Conservation (phyloP, 352 stramenopile species). For the Phytophthora quininea region DNA sequence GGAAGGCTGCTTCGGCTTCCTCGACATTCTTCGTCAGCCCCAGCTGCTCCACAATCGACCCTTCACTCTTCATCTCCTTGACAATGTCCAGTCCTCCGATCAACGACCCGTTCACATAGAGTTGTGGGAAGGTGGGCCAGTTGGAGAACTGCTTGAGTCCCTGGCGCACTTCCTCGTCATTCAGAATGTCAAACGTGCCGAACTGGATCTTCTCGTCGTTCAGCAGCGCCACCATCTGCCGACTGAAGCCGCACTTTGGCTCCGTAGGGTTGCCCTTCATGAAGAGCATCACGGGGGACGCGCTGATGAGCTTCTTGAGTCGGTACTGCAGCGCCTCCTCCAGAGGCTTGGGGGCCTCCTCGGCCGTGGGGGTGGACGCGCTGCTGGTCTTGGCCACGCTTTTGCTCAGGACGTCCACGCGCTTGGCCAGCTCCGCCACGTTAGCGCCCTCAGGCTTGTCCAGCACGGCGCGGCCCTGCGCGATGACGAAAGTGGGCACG, state of each 20-base stretch:
- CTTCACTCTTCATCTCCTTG: slow-evolving; percentile 94
- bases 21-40: slow-evolving; percentile 76
- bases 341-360: slow-evolving; percentile 39
- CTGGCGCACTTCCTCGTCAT: slow-evolving; percentile 95
- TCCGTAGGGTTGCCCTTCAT: slow-evolving; percentile 98
- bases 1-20: slow-evolving; percentile 79
- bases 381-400: slow-evolving; percentile 68
- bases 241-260: slow-evolving; percentile 96
- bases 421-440: slow-evolving; percentile 83
- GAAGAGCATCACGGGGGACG: slow-evolving; percentile 96
- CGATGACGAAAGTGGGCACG: slow-evolving; percentile 95
- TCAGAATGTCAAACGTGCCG: slow-evolving; percentile 97
- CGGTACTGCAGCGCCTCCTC: slow-evolving; percentile 77
- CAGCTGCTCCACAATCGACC: slow-evolving; percentile 80
- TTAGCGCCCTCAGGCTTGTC: slow-evolving; percentile 88
- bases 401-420: slow-evolving; percentile 85
- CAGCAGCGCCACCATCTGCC: slow-evolving; percentile 94
- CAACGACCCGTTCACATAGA: slow-evolving; percentile 98
- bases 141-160: slow-evolving; percentile 97
- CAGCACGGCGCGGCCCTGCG: slow-evolving; percentile 72
- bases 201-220: slow-evolving; percentile 93
- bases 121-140: slow-evolving; percentile 98
- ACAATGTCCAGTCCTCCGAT: slow-evolving; percentile 97
- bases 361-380: slow-evolving; percentile 16
- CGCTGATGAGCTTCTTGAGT: slow-evolving; percentile 83